Conservation (phyloP, 352 stramenopile species). For the Phytopythium aichiense region DNA sequence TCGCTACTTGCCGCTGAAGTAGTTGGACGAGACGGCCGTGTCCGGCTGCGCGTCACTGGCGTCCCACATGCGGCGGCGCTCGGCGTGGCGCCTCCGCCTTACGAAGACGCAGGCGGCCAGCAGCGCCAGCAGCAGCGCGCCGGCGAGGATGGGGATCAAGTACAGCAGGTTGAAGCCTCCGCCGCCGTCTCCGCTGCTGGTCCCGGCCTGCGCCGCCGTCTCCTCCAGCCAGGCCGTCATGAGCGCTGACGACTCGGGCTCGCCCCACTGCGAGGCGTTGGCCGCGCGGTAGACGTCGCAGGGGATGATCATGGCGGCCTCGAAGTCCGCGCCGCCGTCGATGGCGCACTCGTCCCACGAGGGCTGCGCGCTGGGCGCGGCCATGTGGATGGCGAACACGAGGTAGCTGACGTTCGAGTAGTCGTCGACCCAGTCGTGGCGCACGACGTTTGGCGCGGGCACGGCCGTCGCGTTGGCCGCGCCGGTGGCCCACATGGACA, state of each 20-base stretch:
- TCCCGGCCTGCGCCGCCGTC: background rate
- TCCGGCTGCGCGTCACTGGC: background rate
- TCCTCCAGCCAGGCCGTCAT: background rate
- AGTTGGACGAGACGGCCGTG: background rate
- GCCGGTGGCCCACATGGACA: no score
- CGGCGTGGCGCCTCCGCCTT: background rate
- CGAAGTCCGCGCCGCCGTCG: background rate
- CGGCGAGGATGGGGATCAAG: constrained; percentile 26
- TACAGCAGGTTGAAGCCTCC: constrained; percentile 25
- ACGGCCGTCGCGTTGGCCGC: no score
- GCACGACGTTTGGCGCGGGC: background rate
- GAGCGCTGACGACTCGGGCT: background rate
- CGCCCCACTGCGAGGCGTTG: constrained; percentile 1
- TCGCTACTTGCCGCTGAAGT: background rate
- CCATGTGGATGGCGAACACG: constrained; percentile 5
- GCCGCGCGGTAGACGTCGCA: background rate
- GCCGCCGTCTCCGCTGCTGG: background rate
- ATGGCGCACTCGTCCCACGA: constrained; percentile 1
- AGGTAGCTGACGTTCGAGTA: constrained; percentile 3
- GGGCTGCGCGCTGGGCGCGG: background rate
- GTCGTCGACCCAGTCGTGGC: background rate
- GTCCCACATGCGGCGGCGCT: background rate
- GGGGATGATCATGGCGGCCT: background rate
- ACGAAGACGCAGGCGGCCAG: background rate
- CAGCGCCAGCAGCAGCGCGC: constrained; percentile 9